Evolutionary conservation across 352 stramenopile species (phyloP), one percentile per base, ranked within the genome.

Genomic region (Aphanomyces stellatus): DNA sequence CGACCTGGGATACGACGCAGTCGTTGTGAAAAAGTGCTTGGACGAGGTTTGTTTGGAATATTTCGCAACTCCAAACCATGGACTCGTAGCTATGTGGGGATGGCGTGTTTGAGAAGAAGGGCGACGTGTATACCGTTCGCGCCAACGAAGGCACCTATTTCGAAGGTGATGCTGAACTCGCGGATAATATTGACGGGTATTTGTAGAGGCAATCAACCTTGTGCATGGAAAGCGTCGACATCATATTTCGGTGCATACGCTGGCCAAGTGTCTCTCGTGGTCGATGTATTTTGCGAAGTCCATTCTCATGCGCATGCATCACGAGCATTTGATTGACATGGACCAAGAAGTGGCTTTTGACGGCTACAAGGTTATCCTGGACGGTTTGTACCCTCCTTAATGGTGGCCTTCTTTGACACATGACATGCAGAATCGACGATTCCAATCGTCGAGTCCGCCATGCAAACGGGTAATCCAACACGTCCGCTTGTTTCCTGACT

Each of bases 151-250:
- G 35, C n/a, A 28, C 61, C 2, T 34, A 64, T 8, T 77, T 71
- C 51, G 24, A 73, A 22, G 56, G 73, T 78, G n/a, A 8, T 6
- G 46, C n/a, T n/a, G n/a, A n/a, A n/a, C n/a, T n/a, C n/a, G n/a
- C n/a, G n/a, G n/a, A n/a, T n/a, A n/a, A n/a, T n/a, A n/a, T n/a
- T n/a, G n/a, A n/a, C n/a, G n/a, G n/a, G n/a, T n/a, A n/a, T 1
- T 42, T 71, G 3, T 42, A 79, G 69, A 70, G 15, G 74, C 74
- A 0, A 76, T 80, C 33, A 66, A 76, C 41, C 64, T 68, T 27
- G 71, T 65, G 17, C 74, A 80, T 42, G 72, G 74, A n/a, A 76
- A 73, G 51, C 40, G 78, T 40, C 73, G 76, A 53, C 66, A 72
- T 0, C 48, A 69, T 35, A 70, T 77, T 13, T 73, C 70, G 6